These are phyloP conservation scores for Neonectria faginata DNA, from an alignment of 2,329 filamentous ascomycete species.

Conservation along the genomic window DNA sequence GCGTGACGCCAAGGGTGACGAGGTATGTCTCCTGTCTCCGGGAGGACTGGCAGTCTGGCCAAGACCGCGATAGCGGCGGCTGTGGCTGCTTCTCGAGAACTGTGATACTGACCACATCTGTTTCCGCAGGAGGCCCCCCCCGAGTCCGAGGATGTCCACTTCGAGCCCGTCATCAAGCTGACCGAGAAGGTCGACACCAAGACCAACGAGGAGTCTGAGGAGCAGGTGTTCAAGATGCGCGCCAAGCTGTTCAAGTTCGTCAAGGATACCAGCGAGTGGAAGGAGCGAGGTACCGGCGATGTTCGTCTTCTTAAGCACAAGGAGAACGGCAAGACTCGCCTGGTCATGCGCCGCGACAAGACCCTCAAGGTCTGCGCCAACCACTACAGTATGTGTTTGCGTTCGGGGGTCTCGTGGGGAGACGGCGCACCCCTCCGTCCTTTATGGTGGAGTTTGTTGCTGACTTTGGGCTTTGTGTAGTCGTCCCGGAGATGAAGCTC, in stretches of 20 bases:
- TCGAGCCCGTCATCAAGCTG: conserved; percentile 94
- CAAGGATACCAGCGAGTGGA: conserved; percentile 93
- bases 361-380: conserved; percentile 99
- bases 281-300: conserved; percentile 97
- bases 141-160: conserved; percentile 94
- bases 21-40: conserved; percentile 57
- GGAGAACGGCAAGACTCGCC: conserved; percentile 96
- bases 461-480: conserved; percentile 57
- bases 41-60: not conserved
- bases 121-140: conserved; percentile 75
- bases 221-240: conserved; percentile 99
- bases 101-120: conserved; percentile 25
- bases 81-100: conserved; percentile 8
- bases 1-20: conserved; percentile 70
- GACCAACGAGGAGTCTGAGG: conserved; percentile 98
- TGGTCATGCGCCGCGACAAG: conserved; percentile 99
- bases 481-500: conserved; percentile 98
- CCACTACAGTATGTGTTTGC: conserved; percentile 85
- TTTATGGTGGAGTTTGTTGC: not conserved
- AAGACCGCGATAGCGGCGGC: not conserved
- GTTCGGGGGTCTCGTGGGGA: not conserved
- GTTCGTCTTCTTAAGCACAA: conserved; percentile 98
- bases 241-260: conserved; percentile 99
- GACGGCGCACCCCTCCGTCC: not conserved
- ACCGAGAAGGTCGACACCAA: conserved; percentile 97